phyloP scores from a whole-genome alignment of 164 flowering plant species.

The Kingdonia uniflora region DNA sequence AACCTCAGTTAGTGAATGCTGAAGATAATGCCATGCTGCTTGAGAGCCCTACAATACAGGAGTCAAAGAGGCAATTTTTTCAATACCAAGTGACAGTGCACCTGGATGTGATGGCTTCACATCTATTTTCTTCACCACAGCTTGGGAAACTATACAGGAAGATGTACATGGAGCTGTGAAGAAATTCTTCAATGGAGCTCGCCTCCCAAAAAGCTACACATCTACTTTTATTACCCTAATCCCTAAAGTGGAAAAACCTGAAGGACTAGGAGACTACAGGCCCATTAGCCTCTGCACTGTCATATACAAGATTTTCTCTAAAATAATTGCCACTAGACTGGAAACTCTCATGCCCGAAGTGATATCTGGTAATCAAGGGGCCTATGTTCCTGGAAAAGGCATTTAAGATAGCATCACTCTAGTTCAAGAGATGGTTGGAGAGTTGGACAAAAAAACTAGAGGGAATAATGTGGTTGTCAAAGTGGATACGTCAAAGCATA shows the following conservation, averaged over 20 bases:
- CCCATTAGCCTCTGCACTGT: constrained; percentile 1
- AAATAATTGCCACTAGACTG: background rate
- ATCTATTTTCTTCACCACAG: background rate
- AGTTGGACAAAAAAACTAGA: too few species aligned
- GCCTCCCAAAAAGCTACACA: background rate
- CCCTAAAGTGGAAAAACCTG: background rate
- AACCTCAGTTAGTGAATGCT: too few species aligned
- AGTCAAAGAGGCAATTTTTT: background rate
- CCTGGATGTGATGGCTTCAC: background rate
- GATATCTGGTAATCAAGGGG: background rate
- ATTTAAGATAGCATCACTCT: background rate
- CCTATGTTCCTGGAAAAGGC: background rate
- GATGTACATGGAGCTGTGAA: background rate
- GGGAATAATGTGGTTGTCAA: too few species aligned
- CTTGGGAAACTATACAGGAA: background rate
- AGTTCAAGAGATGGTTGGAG: background rate
- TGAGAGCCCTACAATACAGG: too few species aligned
- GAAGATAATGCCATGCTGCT: too few species aligned
- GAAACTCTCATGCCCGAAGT: background rate
- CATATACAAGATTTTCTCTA: background rate
- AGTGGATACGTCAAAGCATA: too few species aligned
- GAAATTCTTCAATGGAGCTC: background rate
- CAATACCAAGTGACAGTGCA: background rate
- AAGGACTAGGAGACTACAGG: background rate
- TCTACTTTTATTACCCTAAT: background rate